Percentiles rank a stretch among this genome's conserved stretches.
phyloP scores from a whole-genome alignment of 2,329 filamentous ascomycete genomes.

The Knoxdaviesia capensis region DNA sequence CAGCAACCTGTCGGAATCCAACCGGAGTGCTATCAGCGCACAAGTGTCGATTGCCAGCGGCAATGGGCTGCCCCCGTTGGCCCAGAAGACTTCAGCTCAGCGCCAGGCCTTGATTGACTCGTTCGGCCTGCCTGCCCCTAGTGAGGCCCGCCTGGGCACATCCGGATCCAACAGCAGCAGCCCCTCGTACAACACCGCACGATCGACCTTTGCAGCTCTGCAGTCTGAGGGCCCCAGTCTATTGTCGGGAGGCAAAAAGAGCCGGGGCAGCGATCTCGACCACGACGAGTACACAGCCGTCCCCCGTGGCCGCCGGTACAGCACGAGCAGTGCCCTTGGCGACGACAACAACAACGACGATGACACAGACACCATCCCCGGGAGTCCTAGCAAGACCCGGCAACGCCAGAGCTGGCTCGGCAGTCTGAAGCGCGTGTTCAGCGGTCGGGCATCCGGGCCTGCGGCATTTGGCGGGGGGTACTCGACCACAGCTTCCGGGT shows the following conservation, averaged over 20 bases:
- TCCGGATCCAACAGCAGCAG: conserved; percentile 20
- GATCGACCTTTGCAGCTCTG: conserved; percentile 27
- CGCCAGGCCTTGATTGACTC: too few species aligned
- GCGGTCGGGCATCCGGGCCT: conserved; percentile 15
- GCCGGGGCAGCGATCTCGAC: conserved; percentile 1
- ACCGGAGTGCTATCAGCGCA: conserved; percentile 20
- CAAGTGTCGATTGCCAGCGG: too few species aligned
- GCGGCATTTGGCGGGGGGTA: conserved; percentile 8
- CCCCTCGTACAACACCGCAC: conserved; percentile 30
- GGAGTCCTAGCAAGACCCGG: conserved; percentile 37
- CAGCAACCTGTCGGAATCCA: conserved; percentile 35
- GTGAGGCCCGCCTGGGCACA: conserved; percentile 12
- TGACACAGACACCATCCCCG: conserved; percentile 16
- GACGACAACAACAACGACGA: conserved; percentile 7
- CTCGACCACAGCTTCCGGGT: conserved; percentile 12
- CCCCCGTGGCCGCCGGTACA: neutral
- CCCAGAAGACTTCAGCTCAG: too few species aligned
- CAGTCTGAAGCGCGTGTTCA: conserved; percentile 44
- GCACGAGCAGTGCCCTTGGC: neutral
- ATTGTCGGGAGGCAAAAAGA: conserved; percentile 14
- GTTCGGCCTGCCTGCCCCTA: conserved; percentile 1
- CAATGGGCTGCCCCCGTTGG: too few species aligned
- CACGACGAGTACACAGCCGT: neutral
- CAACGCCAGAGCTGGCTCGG: conserved; percentile 44
- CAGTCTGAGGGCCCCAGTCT: conserved; percentile 31